Conservation (phyloP, 2,329 filamentous ascomycete genomes). For the Colletotrichum chlorophyti region DNA sequence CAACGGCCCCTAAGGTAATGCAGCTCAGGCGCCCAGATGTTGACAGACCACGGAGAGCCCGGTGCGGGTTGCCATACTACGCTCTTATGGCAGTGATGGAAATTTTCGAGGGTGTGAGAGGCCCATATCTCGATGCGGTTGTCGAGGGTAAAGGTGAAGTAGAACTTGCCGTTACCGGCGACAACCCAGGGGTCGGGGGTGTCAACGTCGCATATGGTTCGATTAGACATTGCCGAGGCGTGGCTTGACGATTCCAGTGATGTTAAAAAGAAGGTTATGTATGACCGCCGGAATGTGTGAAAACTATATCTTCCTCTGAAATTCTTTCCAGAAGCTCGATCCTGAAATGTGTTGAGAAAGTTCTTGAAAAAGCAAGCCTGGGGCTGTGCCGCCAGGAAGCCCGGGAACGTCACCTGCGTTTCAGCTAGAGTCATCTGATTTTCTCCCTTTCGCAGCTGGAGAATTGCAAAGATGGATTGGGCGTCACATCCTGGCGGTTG, state of each 20-base stretch:
- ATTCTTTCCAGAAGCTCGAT: too few relatives aligned
- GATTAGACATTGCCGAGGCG: conserved; percentile 41
- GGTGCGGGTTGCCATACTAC: conserved; percentile 34
- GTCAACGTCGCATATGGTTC: conserved; percentile 34
- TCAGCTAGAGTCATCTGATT: conserved; percentile 24
- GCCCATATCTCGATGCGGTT: conserved; percentile 43
- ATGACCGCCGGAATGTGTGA: too few relatives aligned
- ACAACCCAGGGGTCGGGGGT: conserved; percentile 41
- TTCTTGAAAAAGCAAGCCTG: too few relatives aligned
- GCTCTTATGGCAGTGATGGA: conserved; percentile 33
- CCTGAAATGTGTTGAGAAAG: too few relatives aligned
- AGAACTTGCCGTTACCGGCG: conserved; percentile 34
- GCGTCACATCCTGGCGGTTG: background rate
- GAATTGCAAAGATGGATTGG: conserved; percentile 3
- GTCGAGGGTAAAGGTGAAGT: conserved; percentile 41
- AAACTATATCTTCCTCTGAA: too few relatives aligned
- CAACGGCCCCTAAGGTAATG: conserved; percentile 31
- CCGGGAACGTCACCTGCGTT: conserved; percentile 19
- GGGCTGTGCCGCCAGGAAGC: too few relatives aligned
- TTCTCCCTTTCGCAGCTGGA: background rate
- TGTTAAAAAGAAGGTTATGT: background rate
- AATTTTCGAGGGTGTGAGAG: conserved; percentile 38
- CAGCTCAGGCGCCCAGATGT: conserved; percentile 34
- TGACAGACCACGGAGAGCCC: conserved; percentile 30
- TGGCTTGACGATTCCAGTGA: background rate